phyloP scores from a whole-genome alignment of 2,329 filamentous ascomycete species.

The Trichoderma sp. region DNA sequence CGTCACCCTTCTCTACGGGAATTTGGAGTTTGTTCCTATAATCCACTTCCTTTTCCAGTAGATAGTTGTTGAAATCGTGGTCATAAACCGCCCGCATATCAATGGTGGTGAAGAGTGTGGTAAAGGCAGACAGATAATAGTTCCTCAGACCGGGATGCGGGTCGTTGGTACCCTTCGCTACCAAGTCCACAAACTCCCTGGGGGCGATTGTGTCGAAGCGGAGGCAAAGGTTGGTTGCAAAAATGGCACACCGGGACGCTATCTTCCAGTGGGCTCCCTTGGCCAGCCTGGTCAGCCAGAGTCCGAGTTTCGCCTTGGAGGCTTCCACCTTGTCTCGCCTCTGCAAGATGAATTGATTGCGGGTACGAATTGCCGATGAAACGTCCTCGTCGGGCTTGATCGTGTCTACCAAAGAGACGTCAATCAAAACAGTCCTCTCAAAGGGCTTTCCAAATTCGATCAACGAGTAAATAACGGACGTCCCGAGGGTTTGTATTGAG shows the following conservation, averaged over 20 bases:
- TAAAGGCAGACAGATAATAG: conserved; percentile 78
- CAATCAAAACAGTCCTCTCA: conserved; percentile 79
- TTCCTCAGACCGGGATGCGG: conserved; percentile 81
- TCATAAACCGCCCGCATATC: conserved; percentile 82
- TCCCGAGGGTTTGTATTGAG: conserved; percentile 86
- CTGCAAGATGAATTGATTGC: conserved; percentile 70
- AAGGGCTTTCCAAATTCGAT: conserved; percentile 89
- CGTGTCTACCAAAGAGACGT: conserved; percentile 65
- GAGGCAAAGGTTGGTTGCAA: conserved; percentile 85
- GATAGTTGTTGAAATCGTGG: conserved; percentile 83
- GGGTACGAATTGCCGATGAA: conserved; percentile 50
- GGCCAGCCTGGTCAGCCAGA: conserved; percentile 76
- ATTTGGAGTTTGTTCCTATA: conserved; percentile 75
- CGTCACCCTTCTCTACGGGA: conserved; percentile 68
- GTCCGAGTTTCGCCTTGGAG: conserved; percentile 75
- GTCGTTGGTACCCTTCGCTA: conserved; percentile 80
- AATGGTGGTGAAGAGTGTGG: conserved; percentile 73
- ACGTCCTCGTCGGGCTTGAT: conserved; percentile 70
- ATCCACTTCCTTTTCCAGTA: conserved; percentile 70
- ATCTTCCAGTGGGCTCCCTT: conserved; percentile 93
- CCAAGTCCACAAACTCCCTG: conserved; percentile 75
- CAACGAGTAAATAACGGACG: conserved; percentile 76
- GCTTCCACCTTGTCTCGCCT: conserved; percentile 75
- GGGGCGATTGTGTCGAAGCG: conserved; percentile 88
- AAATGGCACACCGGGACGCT: conserved; percentile 81